A percentile compares a stretch with the other conserved stretches of the same genome.
Evolutionary conservation across 352 stramenopile species (phyloP).

Genomic region (Discostella stelligera): DNA sequence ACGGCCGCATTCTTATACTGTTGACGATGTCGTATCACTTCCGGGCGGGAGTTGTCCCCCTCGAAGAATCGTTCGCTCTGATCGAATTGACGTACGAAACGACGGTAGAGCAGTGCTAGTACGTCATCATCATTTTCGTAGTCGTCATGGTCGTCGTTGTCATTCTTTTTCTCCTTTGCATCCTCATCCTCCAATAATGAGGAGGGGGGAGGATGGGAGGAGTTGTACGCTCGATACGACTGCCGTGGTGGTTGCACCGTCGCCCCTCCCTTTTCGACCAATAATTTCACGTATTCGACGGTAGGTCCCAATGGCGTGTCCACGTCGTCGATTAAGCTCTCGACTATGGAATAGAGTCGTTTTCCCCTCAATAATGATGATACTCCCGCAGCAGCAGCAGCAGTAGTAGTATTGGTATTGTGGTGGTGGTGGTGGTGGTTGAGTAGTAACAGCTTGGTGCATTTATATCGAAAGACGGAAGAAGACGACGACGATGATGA

Average conservation of each 20-base stretch:
- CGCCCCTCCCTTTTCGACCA: constrained; percentile 23
- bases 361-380: neutral
- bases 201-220: too few species aligned
- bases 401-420: neutral
- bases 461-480: constrained; percentile 29
- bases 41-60: constrained; percentile 70
- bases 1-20: constrained; percentile 72
- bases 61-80: constrained; percentile 78
- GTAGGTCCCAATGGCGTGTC: constrained; percentile 44
- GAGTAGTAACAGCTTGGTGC: constrained; percentile 11
- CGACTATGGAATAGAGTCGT: constrained; percentile 60
- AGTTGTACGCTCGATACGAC: too few species aligned
- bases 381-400: too few species aligned
- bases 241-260: constrained; percentile 1
- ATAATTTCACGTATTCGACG: constrained; percentile 54
- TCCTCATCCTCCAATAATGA: constrained; percentile 15
- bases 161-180: neutral
- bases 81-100: constrained; percentile 78
- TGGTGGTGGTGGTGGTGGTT: neutral
- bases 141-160: too few species aligned
- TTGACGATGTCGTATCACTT: constrained; percentile 70
- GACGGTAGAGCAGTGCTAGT: constrained; percentile 69
- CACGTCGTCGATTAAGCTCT: constrained; percentile 70
- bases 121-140: constrained; percentile 58
- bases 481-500: neutral